Evolutionary conservation across 352 stramenopile genomes (phyloP).

Genomic region (Globisporangium apiculatum): DNA sequence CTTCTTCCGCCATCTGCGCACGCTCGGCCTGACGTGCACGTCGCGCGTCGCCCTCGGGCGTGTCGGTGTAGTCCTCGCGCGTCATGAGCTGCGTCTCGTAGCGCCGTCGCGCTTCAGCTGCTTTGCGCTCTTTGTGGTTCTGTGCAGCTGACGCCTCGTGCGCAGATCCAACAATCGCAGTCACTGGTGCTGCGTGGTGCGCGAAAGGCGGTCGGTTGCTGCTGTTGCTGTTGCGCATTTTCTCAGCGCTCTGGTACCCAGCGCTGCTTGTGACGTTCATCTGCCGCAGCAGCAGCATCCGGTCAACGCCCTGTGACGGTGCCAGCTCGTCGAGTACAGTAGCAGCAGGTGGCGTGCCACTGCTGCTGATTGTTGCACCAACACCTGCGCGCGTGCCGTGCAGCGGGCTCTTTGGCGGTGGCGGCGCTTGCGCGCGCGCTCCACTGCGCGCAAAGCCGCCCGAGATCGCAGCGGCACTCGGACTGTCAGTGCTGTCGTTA

Average conservation of each 20-base stretch:
- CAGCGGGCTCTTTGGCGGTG: conserved; percentile 44
- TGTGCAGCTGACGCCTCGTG: conserved; percentile 50
- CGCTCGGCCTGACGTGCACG: conserved; percentile 44
- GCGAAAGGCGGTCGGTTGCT: too few relatives aligned
- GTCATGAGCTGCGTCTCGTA: conserved; percentile 41
- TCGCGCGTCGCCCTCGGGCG: conserved; percentile 36
- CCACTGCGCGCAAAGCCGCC: conserved; percentile 8
- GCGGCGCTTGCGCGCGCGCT: conserved; percentile 12
- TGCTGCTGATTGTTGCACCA: background rate
- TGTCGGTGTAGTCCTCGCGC: conserved; percentile 56
- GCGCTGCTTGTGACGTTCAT: conserved; percentile 31
- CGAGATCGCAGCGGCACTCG: background rate
- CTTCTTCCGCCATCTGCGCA: conserved; percentile 51
- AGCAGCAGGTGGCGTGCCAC: background rate
- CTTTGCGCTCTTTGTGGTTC: conserved; percentile 54
- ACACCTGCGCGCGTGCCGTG: conserved; percentile 11
- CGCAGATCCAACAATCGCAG: background rate
- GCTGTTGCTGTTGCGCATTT: too few relatives aligned
- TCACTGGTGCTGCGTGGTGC: background rate
- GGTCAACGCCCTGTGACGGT: too few relatives aligned
- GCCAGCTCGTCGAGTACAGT: background rate
- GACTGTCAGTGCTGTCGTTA: background rate
- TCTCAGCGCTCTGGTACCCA: conserved; percentile 2
- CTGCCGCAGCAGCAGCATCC: conserved; percentile 40
- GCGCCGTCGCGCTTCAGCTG: conserved; percentile 37